These are phyloP conservation scores for Eimeria praecox DNA, from an alignment of 169 alveolate species.

Conservation along the genomic window DNA sequence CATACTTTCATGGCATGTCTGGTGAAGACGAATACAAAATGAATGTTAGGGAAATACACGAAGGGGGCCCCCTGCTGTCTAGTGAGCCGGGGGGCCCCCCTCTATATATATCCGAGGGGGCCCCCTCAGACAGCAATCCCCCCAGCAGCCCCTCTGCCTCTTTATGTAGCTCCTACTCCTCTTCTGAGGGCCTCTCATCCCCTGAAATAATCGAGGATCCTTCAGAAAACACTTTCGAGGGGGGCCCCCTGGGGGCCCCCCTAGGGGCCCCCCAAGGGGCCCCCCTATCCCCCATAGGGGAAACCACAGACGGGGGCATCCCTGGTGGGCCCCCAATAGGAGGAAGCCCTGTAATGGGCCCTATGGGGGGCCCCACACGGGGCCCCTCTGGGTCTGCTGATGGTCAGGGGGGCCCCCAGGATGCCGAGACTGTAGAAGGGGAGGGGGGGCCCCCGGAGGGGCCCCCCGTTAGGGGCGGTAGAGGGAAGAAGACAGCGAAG, in stretches of 20 bases:
- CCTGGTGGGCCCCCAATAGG: no score
- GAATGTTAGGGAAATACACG: neutral
- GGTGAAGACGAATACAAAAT: neutral
- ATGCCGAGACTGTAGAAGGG: neutral
- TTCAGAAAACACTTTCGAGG: neutral
- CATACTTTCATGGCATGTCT: neutral
- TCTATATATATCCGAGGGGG: neutral
- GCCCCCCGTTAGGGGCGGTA: no score
- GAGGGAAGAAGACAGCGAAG: neutral
- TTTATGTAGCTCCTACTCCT: neutral
- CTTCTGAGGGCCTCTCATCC: slow-evolving; percentile 18
- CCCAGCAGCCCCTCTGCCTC: neutral
- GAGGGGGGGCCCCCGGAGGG: neutral
- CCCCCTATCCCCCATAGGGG: no score
- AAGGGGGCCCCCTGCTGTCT: neutral
- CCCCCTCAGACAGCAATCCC: neutral
- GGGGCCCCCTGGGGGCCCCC: slow-evolving; percentile 64
- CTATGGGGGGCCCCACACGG: no score
- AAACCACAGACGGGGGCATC: no score
- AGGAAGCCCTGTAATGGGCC: no score
- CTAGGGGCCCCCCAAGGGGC: slow-evolving; percentile 20
- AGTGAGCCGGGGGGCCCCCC: neutral
- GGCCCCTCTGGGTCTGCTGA: neutral
- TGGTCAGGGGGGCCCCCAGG: slow-evolving; percentile 19
- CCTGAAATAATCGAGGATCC: neutral